Evolutionary conservation across 1,284 basidiomycete genomes (phyloP).

Genomic region (Ustilago sp.): DNA sequence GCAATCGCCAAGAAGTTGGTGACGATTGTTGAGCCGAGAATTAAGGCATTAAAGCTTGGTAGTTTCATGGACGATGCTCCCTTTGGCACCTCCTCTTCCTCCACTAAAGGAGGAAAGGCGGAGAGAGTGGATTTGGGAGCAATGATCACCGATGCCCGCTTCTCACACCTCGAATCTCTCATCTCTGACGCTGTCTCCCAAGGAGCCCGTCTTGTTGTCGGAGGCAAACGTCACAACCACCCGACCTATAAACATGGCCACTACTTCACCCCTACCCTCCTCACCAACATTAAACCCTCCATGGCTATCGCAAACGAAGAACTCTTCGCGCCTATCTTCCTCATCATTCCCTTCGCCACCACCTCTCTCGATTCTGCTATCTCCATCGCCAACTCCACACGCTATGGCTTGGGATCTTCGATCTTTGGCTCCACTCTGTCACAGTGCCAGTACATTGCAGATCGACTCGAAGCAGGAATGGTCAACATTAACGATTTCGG

Average conservation of each 20-base stretch:
- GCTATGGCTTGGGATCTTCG: slow-evolving; percentile 91
- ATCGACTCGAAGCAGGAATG: slow-evolving; percentile 89
- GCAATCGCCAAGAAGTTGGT: slow-evolving; percentile 81
- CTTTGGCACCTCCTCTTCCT: slow-evolving; percentile 28
- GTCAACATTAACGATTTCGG: slow-evolving; percentile 90
- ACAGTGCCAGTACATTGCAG: slow-evolving; percentile 82
- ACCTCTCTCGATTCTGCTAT: slow-evolving; percentile 86
- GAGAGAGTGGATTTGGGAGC: slow-evolving; percentile 77
- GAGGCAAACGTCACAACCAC: slow-evolving; percentile 77
- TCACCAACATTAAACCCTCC: slow-evolving; percentile 79
- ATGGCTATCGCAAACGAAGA: slow-evolving; percentile 67
- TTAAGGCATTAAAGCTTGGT: slow-evolving; percentile 55
- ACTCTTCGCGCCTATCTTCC: slow-evolving; percentile 65
- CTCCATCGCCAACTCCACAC: slow-evolving; percentile 84
- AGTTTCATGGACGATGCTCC: slow-evolving; percentile 62
- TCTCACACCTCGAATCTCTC: slow-evolving; percentile 78
- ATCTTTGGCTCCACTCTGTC: slow-evolving; percentile 88
- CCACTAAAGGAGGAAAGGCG: not conserved
- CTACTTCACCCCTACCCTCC: slow-evolving; percentile 88
- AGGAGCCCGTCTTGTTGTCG: slow-evolving; percentile 79
- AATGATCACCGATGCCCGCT: slow-evolving; percentile 80
- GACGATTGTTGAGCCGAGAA: slow-evolving; percentile 46
- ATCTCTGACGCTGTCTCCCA: slow-evolving; percentile 79
- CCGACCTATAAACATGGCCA: slow-evolving; percentile 75
- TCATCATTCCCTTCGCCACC: slow-evolving; percentile 71